These are phyloP conservation scores for Fusarium xylarioides DNA, from an alignment of 2,329 filamentous ascomycete species.

Conservation along the genomic window DNA sequence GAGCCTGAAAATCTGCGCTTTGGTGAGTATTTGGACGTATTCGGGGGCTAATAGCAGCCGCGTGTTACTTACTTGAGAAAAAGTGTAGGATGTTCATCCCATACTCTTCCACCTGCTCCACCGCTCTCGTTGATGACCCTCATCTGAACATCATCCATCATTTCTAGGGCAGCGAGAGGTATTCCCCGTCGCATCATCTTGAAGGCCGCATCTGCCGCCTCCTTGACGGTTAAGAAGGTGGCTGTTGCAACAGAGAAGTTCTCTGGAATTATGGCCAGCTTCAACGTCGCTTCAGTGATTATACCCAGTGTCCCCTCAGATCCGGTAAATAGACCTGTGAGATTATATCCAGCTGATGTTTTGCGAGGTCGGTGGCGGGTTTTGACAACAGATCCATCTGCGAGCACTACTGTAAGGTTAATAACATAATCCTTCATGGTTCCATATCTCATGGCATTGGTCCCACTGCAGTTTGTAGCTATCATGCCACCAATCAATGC, in stretches of 20 bases:
- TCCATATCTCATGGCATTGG: constrained; percentile 71
- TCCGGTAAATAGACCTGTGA: constrained; percentile 74
- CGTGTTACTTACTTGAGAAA: constrained; percentile 69
- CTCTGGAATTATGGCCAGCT: constrained; percentile 70
- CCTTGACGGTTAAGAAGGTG: constrained; percentile 65
- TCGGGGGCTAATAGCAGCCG: background rate
- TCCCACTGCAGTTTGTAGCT: constrained; percentile 72
- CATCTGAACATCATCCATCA: constrained; percentile 74
- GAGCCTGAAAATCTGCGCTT: constrained; percentile 68
- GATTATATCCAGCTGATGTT: constrained; percentile 75
- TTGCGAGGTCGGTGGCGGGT: constrained; percentile 73
- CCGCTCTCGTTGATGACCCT: constrained; percentile 49
- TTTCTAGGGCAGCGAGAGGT: constrained; percentile 71
- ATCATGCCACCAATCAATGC: constrained; percentile 69
- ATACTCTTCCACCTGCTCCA: constrained; percentile 63
- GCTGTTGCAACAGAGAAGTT: constrained; percentile 72
- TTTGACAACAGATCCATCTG: constrained; percentile 73
- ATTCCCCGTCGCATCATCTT: constrained; percentile 71
- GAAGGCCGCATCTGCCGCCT: constrained; percentile 71
- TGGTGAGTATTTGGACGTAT: background rate
- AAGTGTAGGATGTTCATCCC: constrained; percentile 75
- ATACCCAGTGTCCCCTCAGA: constrained; percentile 77
- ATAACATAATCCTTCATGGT: constrained; percentile 82
- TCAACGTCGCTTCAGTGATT: constrained; percentile 75
- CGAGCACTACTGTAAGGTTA: constrained; percentile 75